These are phyloP conservation scores for Harringtonia lauricola DNA, from an alignment of 2,329 filamentous ascomycete species.

Conservation along the genomic window DNA sequence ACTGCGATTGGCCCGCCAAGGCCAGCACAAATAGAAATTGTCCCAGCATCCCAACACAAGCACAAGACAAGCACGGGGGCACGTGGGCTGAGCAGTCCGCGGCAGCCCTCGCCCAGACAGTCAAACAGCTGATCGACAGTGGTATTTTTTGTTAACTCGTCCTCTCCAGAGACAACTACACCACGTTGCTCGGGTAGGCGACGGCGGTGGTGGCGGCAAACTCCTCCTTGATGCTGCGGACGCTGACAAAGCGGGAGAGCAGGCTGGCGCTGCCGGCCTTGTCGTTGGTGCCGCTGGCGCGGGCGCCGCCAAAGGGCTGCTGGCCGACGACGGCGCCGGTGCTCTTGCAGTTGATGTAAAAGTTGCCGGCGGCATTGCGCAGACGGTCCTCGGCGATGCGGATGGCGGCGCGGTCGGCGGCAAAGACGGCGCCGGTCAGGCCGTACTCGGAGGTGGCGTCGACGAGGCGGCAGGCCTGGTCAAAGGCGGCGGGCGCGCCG, in stretches of 20 bases:
- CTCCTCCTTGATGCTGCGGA: constrained; percentile 55
- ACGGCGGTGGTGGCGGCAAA: constrained; percentile 54
- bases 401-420: constrained; percentile 33
- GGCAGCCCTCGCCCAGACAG: too few relatives aligned
- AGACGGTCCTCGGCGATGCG: constrained; percentile 38
- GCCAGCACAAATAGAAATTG: too few relatives aligned
- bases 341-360: constrained; percentile 48
- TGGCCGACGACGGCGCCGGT: constrained; percentile 44
- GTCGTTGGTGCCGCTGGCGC: constrained; percentile 43
- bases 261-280: constrained; percentile 42
- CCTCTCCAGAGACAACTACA: constrained; percentile 26
- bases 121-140: too few relatives aligned
- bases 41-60: neutral
- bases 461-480: constrained; percentile 48
- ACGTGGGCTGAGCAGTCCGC: too few relatives aligned
- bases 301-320: constrained; percentile 42
- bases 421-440: constrained; percentile 39
- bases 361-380: constrained; percentile 43
- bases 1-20: constrained; percentile 3
- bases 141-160: too few relatives aligned
- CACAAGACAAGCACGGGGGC: neutral
- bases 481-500: constrained; percentile 28
- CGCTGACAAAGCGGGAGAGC: constrained; percentile 38
- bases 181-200: constrained; percentile 61
- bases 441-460: constrained; percentile 63